Evolutionary conservation across 345 rosid species (phyloP).

Genomic region (Ceriops tagal): DNA sequence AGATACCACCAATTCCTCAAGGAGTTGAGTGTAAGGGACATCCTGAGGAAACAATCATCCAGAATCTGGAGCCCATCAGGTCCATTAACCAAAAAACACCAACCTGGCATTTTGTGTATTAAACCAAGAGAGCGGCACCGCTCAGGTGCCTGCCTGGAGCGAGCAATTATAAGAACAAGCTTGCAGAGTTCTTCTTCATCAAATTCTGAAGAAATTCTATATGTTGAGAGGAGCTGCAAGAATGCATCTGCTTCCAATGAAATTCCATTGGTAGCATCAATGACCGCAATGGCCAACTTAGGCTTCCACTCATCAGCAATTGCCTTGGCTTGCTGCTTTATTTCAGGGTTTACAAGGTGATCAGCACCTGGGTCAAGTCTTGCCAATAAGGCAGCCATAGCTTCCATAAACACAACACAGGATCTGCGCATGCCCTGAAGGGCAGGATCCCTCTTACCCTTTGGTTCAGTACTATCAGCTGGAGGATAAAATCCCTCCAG

Average conservation of each 20-base stretch:
- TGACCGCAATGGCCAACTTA: slow-evolving; percentile 47
- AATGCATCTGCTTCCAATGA: slow-evolving; percentile 61
- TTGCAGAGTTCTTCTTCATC: slow-evolving; percentile 62
- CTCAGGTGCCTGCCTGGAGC: slow-evolving; percentile 57
- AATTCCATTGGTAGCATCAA: slow-evolving; percentile 48
- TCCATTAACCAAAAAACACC: slow-evolving; percentile 42
- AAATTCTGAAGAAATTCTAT: slow-evolving; percentile 65
- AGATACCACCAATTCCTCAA: slow-evolving; percentile 8
- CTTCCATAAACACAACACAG: slow-evolving; percentile 49
- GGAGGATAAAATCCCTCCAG: slow-evolving; percentile 53
- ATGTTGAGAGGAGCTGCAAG: slow-evolving; percentile 66
- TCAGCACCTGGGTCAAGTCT: slow-evolving; percentile 48
- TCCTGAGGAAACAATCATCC: slow-evolving; percentile 22
- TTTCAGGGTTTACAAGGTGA: slow-evolving; percentile 54
- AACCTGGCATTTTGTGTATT: slow-evolving; percentile 66
- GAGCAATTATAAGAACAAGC: slow-evolving; percentile 54
- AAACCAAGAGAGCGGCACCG: slow-evolving; percentile 60
- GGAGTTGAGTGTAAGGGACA: slow-evolving; percentile 16
- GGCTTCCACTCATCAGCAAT: slow-evolving; percentile 65
- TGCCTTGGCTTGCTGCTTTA: slow-evolving; percentile 66
- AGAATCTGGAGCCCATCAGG: slow-evolving; percentile 37
- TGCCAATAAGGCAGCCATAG: slow-evolving; percentile 48
- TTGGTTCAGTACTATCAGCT: slow-evolving; percentile 37
- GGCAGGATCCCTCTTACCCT: slow-evolving; percentile 50
- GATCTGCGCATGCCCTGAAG: slow-evolving; percentile 55